These are phyloP conservation scores for Penicillium hesseltinei DNA, from an alignment of 2,329 filamentous ascomycete species.

Conservation along the genomic window DNA sequence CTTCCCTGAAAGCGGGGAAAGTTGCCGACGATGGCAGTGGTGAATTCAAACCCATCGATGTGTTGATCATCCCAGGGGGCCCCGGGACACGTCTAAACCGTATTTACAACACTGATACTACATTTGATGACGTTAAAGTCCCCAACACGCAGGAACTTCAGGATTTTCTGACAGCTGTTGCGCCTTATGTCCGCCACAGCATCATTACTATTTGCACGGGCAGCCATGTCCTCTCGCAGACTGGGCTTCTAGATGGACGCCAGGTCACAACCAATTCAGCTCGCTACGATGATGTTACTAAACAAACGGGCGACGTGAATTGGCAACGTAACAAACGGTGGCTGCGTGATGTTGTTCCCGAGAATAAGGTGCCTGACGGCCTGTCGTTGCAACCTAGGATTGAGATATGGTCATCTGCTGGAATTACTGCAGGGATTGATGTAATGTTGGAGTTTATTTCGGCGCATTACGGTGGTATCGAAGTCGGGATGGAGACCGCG, in stretches of 20 bases:
- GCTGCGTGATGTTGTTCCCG: constrained; percentile 1
- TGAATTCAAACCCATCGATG: constrained; percentile 5
- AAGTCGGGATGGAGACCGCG: constrained; percentile 3
- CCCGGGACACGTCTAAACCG: constrained; percentile 3
- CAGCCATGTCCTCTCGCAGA: constrained; percentile 6
- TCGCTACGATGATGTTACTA: constrained; percentile 1
- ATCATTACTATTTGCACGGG: constrained; percentile 9
- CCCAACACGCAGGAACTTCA: constrained; percentile 6
- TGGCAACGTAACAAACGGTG: constrained; percentile 7
- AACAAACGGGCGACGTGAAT: background rate
- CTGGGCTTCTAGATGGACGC: background rate
- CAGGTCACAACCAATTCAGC: constrained; percentile 5
- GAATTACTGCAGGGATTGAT: constrained; percentile 9
- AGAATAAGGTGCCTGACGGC: background rate
- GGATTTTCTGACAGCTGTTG: constrained; percentile 1
- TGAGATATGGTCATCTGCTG: constrained; percentile 10
- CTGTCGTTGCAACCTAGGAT: background rate
- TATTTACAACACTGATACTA: background rate
- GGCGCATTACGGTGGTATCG: constrained; percentile 6
- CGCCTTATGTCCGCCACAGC: constrained; percentile 7
- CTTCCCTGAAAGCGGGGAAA: constrained; percentile 3
- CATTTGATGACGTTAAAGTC: background rate
- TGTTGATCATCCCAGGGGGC: constrained; percentile 7
- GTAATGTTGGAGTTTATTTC: constrained; percentile 10
- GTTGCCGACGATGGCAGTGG: background rate